Evolutionary conservation across 75 land plant species (phyloP), one percentile per base, ranked within the genome.

Genomic region (Picea sitchensis): DNA sequence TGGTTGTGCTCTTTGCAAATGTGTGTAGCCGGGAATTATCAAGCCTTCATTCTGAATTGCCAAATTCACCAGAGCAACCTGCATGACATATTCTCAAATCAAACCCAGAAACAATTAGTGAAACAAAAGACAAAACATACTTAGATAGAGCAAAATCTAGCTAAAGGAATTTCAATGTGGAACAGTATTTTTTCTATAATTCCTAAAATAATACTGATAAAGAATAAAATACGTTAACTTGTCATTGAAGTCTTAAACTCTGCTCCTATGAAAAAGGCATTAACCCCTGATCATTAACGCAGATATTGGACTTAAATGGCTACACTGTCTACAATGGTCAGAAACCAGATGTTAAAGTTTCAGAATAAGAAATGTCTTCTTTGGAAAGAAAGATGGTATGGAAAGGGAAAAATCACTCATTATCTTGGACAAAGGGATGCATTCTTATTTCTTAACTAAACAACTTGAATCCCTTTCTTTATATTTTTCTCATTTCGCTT

Each of bases 1-100:
- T 47, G 99, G 98, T 78, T 98, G 99, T 47, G 99, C 99, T 65
- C 98, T 87, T 82, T 95, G 99, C 71, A 95, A 77, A 84, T 98
- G 99, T 23, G 98, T 98, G 80, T 95, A 98, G 0, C 99, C 98
- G 81, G 99, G 99, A 81, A 98, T 81, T 15, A 98, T 92, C 32
- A 98, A 68, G 3, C 89, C 96, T 76, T 95, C 88, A 80, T 98
- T 93, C 58, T 85, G 74, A 17, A 82, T 8, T 23, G 96, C 99
- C 76, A 98, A 81, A 12, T 47, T 82, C 18, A 98, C 86, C 78
- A 98, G 64, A 41, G 92, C 85, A 77, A 85, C 88, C 98, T 95
- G 88, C 68, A 89, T 47, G 79, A 17, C 14, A 58, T 23, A 60
- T 13, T 30, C 57, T 30, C 59, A 30, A 23, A 14, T 12, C 26